Evolutionary conservation across 1,284 basidiomycete genomes (phyloP).

Genomic region (Tilletia indica): DNA sequence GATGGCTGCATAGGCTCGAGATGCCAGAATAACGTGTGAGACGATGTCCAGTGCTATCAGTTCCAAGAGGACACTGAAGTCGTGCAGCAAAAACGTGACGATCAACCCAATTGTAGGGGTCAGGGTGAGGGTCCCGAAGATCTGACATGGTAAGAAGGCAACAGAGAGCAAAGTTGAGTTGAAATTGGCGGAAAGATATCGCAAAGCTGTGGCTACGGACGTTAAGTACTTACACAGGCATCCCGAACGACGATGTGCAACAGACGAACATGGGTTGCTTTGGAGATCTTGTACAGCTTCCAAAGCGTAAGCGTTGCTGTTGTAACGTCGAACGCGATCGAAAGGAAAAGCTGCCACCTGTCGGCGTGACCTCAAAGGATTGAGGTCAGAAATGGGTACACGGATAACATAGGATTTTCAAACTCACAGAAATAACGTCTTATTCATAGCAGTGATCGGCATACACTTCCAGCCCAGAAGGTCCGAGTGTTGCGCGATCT

Average conservation of each 20-base stretch:
- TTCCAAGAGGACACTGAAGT: background rate
- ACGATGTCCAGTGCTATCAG: background rate
- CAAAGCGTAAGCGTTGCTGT: background rate
- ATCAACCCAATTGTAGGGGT: background rate
- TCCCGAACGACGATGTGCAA: background rate
- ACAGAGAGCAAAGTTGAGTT: background rate
- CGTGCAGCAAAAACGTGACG: background rate
- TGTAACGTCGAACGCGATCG: background rate
- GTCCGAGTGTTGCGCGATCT: too few relatives aligned
- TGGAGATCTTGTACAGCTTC: background rate
- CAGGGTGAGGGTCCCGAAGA: background rate
- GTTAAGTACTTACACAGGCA: background rate
- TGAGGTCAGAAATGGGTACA: background rate
- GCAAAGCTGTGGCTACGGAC: background rate
- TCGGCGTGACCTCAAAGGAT: too few relatives aligned
- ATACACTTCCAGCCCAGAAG: too few relatives aligned
- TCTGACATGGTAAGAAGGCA: background rate
- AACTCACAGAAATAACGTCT: too few relatives aligned
- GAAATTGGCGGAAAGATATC: background rate
- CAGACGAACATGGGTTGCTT: background rate
- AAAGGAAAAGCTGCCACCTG: background rate
- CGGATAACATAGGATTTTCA: background rate
- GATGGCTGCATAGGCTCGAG: background rate
- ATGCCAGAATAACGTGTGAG: background rate
- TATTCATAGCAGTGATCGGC: too few relatives aligned